Percentiles rank a stretch among this genome's conserved stretches.
Conservation (phyloP, 352 stramenopile genomes). For the Phytophthora ramorum region DNA sequence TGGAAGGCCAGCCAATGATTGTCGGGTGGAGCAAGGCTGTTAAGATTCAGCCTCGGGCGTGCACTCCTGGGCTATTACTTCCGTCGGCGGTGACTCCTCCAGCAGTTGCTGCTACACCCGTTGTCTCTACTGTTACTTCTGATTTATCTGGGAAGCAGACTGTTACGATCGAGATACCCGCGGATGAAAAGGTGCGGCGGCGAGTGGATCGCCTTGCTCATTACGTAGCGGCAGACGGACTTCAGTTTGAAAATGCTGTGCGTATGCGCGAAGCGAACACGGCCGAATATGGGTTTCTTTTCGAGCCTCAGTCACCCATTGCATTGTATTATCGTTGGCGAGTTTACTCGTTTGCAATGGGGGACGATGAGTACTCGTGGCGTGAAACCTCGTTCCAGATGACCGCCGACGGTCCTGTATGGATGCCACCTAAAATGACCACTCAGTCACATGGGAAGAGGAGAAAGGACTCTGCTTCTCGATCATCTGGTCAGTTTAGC, state of each 20-base stretch:
- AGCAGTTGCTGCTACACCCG: conserved; percentile 7
- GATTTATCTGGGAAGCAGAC: conserved; percentile 9
- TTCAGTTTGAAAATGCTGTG: conserved; percentile 73
- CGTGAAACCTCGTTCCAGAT: conserved; percentile 70
- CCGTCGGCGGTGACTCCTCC: conserved; percentile 13
- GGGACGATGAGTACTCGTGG: conserved; percentile 59
- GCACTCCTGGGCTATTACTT: conserved; percentile 14
- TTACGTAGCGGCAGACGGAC: conserved; percentile 69
- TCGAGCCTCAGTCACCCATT: conserved; percentile 41
- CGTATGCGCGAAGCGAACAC: conserved; percentile 45
- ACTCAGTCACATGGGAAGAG: conserved; percentile 7
- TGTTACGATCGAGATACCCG: conserved; percentile 53
- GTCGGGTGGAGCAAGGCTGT: conserved; percentile 86
- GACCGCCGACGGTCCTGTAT: conserved; percentile 58
- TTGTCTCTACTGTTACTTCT: conserved; percentile 2
- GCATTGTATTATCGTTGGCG: conserved; percentile 79
- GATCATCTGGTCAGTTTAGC: conserved; percentile 21
- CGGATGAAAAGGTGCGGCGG: conserved; percentile 30
- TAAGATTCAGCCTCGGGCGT: conserved; percentile 60
- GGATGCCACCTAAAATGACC: conserved; percentile 59
- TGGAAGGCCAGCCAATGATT: conserved; percentile 79
- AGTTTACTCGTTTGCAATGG: conserved; percentile 78
- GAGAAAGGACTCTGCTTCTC: conserved; percentile 30
- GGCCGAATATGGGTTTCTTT: conserved; percentile 60
- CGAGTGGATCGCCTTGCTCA: conserved; percentile 62